Percentiles rank a stretch among this genome's conserved stretches.
Conservation (phyloP, 2,329 filamentous ascomycete species). For the Aspergillus hortae region DNA sequence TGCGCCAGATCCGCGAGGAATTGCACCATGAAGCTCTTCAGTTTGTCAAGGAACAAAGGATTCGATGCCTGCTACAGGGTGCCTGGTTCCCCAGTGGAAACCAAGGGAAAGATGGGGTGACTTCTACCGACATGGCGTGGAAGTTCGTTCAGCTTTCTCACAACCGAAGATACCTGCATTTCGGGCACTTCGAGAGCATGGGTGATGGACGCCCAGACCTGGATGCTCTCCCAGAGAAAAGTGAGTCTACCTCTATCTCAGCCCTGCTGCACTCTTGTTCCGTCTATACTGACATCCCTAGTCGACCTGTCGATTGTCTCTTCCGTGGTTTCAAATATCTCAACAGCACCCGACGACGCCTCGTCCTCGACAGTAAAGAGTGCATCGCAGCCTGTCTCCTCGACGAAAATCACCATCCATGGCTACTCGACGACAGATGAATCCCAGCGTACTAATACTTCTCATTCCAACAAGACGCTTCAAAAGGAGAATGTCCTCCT, state of each 20-base stretch:
- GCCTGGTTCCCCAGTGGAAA: constrained; percentile 72
- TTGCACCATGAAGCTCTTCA: constrained; percentile 86
- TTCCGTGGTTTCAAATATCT: constrained; percentile 91
- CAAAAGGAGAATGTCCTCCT: constrained; percentile 70
- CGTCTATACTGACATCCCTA: constrained; percentile 19
- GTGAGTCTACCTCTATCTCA: constrained; percentile 35
- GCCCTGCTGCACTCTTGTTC: neutral
- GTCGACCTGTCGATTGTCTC: constrained; percentile 84
- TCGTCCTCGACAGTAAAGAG: constrained; percentile 48
- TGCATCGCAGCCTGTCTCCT: constrained; percentile 34
- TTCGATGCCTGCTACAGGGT: constrained; percentile 82
- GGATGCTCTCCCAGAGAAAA: constrained; percentile 71
- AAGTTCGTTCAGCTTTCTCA: constrained; percentile 85
- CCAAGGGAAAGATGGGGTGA: constrained; percentile 44
- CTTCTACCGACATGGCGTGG: constrained; percentile 54
- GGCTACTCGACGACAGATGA: constrained; percentile 52
- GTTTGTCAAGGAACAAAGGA: constrained; percentile 95
- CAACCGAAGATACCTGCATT: constrained; percentile 86
- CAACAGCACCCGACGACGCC: constrained; percentile 55
- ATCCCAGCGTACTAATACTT: constrained; percentile 31
- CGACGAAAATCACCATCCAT: constrained; percentile 88
- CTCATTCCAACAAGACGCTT: constrained; percentile 31
- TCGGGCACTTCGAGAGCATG: constrained; percentile 73
- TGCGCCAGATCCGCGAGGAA: constrained; percentile 86
- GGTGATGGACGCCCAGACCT: constrained; percentile 64